Evolutionary conservation across 768 basidiomycete species (phyloP).

Genomic region (Exsudoporus frostii): DNA sequence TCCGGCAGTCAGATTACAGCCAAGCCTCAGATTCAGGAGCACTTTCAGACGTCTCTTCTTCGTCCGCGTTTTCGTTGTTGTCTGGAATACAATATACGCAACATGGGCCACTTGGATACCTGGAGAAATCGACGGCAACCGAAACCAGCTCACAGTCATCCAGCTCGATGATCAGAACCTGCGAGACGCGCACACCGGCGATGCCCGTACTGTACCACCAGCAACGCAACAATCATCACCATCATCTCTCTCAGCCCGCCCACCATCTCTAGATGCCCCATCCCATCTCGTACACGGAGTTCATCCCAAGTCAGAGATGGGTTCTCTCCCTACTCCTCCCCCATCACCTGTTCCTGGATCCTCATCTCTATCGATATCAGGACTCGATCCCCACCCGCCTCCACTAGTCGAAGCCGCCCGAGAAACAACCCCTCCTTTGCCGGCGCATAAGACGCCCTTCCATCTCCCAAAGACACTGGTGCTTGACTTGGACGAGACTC

Average conservation of each 20-base stretch:
- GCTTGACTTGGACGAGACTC: slow-evolving; percentile 95
- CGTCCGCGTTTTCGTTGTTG: slow-evolving; percentile 62
- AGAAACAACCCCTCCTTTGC: slow-evolving; percentile 48
- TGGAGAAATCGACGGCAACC: slow-evolving; percentile 21
- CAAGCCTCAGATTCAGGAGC: slow-evolving; percentile 36
- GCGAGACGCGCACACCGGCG: slow-evolving; percentile 8
- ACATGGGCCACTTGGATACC: slow-evolving; percentile 51
- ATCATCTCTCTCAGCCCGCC: slow-evolving; percentile 24
- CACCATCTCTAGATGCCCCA: slow-evolving; percentile 20
- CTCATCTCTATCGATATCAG: slow-evolving; percentile 9
- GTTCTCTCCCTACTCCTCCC: slow-evolving; percentile 25
- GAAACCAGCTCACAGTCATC: slow-evolving; percentile 2
- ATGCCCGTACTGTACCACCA: slow-evolving; percentile 19
- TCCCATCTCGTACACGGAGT: slow-evolving; percentile 4
- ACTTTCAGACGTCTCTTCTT: slow-evolving; percentile 62
- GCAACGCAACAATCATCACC: slow-evolving; percentile 16
- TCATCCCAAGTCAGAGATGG: slow-evolving; percentile 12
- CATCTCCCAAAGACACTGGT: slow-evolving; percentile 91
- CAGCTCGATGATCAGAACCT: slow-evolving; percentile 8
- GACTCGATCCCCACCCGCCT: slow-evolving; percentile 10
- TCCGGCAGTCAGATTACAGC: slow-evolving; percentile 35
- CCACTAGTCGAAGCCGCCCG: slow-evolving; percentile 33
- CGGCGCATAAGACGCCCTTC: slow-evolving; percentile 61
- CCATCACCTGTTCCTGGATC: slow-evolving; percentile 17
- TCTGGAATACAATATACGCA: slow-evolving; percentile 67